Conservation (phyloP, 108 stramenopile genomes). For the Skeletonema marinoi region DNA sequence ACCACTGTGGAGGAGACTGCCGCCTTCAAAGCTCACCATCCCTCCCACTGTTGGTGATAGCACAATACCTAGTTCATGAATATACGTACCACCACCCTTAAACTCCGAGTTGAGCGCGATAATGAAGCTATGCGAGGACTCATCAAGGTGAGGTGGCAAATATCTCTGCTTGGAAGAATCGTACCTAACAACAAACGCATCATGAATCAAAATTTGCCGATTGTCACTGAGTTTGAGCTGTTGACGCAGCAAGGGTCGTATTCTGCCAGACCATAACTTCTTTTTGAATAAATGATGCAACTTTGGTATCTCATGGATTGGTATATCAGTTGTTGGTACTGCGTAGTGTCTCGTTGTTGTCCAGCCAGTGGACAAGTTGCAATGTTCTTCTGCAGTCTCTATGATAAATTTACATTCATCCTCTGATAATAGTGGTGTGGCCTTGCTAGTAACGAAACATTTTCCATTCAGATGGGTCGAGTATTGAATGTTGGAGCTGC, state of each 20-base stretch:
- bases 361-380: constrained; percentile 62
- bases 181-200: constrained; percentile 93
- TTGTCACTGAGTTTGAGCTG: constrained; percentile 27
- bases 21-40: constrained; percentile 53
- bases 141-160: constrained; percentile 90
- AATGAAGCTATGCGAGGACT: constrained; percentile 90
- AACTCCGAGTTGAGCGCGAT: constrained; percentile 84
- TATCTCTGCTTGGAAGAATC: constrained; percentile 62
- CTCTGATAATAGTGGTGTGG: constrained; percentile 35
- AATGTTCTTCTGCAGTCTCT: constrained; percentile 43
- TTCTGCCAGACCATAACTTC: constrained; percentile 14
- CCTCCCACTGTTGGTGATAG: constrained; percentile 38
- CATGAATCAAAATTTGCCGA: constrained; percentile 63
- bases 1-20: constrained; percentile 49
- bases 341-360: constrained; percentile 93
- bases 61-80: constrained; percentile 48
- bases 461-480: constrained; percentile 28
- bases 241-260: constrained; percentile 41
- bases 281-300: constrained; percentile 64
- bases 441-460: constrained; percentile 38
- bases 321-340: constrained; percentile 95
- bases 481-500: constrained; percentile 7
- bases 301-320: constrained; percentile 70
- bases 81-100: constrained; percentile 87
- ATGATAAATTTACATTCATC: constrained; percentile 63